Conservation (phyloP, 179 eudicot genomes). For the Spinacia oleracea region DNA sequence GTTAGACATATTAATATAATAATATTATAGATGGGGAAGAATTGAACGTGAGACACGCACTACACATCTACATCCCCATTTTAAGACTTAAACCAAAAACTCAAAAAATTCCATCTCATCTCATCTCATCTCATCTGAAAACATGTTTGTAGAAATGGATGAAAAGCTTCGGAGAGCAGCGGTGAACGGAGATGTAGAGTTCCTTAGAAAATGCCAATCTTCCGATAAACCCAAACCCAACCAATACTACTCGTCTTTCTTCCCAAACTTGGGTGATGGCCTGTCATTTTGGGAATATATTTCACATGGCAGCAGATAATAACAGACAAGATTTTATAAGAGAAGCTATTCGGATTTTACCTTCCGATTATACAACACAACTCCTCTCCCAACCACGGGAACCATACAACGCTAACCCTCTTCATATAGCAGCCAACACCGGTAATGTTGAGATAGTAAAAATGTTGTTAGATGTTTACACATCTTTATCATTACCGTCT, state of each 20-base stretch:
- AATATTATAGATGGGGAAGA: too few relatives aligned
- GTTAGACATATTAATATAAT: too few relatives aligned
- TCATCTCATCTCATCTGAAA: too few relatives aligned
- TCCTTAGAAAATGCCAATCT: not conserved
- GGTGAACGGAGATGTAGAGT: not conserved
- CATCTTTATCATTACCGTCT: not conserved
- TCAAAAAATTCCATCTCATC: too few relatives aligned
- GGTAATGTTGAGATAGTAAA: not conserved
- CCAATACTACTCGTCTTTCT: not conserved
- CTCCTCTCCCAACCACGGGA: not conserved
- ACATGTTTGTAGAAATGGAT: too few relatives aligned
- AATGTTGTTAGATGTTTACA: not conserved
- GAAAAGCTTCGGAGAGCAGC: not conserved
- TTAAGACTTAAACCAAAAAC: too few relatives aligned
- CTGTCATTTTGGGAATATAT: not conserved
- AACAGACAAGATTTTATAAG: not conserved
- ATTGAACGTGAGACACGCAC: too few relatives aligned
- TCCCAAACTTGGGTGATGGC: too few relatives aligned
- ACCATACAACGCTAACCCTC: not conserved
- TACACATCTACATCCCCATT: too few relatives aligned
- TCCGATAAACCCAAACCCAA: not conserved
- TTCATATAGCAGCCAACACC: not conserved
- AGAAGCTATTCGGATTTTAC: not conserved
- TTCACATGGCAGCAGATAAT: not conserved
- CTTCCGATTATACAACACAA: not conserved